Evolutionary conservation across 1,284 basidiomycete genomes (phyloP).

Genomic region (Ganoderma sp.): DNA sequence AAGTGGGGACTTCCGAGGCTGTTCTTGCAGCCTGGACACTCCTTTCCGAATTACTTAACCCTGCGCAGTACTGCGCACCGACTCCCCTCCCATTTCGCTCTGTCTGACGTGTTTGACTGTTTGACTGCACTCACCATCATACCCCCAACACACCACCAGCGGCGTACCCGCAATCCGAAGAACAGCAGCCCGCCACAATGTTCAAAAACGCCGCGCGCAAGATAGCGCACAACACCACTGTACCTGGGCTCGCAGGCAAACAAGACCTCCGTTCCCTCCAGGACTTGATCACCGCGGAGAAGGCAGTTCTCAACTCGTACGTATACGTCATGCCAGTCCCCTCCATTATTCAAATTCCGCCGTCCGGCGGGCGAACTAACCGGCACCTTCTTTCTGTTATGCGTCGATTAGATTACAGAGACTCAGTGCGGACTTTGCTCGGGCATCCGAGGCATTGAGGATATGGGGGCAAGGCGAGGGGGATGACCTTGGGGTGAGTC

Average conservation of each 20-base stretch:
- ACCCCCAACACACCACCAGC: neutral
- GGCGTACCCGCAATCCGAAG: neutral
- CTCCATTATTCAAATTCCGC: conserved; percentile 6
- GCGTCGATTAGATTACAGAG: conserved; percentile 60
- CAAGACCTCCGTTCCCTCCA: conserved; percentile 84
- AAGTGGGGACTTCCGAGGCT: neutral
- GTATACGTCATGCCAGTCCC: conserved; percentile 53
- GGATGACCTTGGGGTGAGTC: conserved; percentile 80
- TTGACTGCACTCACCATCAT: neutral
- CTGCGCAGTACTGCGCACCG: conserved; percentile 1
- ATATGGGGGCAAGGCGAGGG: conserved; percentile 87
- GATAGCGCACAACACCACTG: conserved; percentile 84
- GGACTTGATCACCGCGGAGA: conserved; percentile 90
- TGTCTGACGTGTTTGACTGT: conserved; percentile 2
- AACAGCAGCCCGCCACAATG: conserved; percentile 48
- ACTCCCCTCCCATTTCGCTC: neutral
- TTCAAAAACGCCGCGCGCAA: conserved; percentile 77
- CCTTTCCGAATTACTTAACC: conserved; percentile 1
- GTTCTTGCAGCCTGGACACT: neutral
- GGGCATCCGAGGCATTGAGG: conserved; percentile 78
- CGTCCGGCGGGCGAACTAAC: conserved; percentile 3
- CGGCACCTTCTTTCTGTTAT: neutral
- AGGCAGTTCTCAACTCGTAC: conserved; percentile 77
- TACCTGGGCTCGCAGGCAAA: conserved; percentile 80
- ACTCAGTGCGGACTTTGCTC: conserved; percentile 68